Evolutionary conservation across 2,329 filamentous ascomycete species (phyloP), one percentile per base, ranked within the genome.

Genomic region (Teratosphaeriaceae sp.): DNA sequence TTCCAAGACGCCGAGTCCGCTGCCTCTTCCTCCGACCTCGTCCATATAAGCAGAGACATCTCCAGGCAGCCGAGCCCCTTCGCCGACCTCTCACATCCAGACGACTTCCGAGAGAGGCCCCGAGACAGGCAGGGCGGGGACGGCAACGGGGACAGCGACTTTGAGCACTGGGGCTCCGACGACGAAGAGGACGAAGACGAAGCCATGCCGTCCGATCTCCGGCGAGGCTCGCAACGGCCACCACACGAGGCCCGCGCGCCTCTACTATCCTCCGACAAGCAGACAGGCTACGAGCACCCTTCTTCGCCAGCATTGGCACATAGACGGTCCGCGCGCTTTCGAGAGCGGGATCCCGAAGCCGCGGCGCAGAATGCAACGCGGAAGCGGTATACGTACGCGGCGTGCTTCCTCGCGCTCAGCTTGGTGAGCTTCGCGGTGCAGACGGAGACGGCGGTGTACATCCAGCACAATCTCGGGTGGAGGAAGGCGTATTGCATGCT

Each of bases 401-500:
- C 78, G 40, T 78, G 88, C 53, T 96, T 96, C 65, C 74, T 98
- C 47, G 67, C 84, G 22, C 62, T 96, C 53, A 92, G 85, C 60
- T 73, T 98, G 59, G 70, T 94, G 46, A 84, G 85, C 60, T 98
- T 98, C 63, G 87, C 88, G 37, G 73, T 95, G 5, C 92, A 98
- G 75, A 97, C 92, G 3, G 90, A 97, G 72, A 88, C 94, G 42
- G 90, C 89, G 9, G 82, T 94, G 8, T 89, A 96, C 68, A 92
- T 98, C 48, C 90, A 97, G 69, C 83, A 90, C 63, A 82, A 92
- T 47, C 69, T 96, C 50, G 81, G 85, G 50, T 98, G 92, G 92
- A 80, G 94, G 69, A 98, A 98, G 71, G 87, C 92, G n/a, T 98
- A 96, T 70, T 94, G 88, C 73, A 98, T 98, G 92, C 79, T 98